Evolutionary conservation across 176 grass and related monocot species (phyloP).

Genomic region (Rhipidocladum racemiflorum): DNA sequence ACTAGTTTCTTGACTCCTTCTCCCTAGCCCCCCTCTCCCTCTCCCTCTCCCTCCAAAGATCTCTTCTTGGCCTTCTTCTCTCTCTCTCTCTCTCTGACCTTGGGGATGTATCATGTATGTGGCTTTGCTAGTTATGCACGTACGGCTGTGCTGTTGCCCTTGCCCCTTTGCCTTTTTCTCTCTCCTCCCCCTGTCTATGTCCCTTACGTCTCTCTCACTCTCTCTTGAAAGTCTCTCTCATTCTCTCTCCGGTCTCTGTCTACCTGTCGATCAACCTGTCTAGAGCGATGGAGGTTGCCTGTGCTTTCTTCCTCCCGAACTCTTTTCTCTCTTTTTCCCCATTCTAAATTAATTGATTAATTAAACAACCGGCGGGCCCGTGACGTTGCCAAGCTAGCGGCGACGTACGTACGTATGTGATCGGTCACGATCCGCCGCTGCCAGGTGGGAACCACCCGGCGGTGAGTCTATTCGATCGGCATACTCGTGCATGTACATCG

Average conservation of each 20-base stretch:
- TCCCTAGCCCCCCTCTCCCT: not conserved
- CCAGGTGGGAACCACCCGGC: not conserved
- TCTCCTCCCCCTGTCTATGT: not conserved
- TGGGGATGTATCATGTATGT: too few relatives aligned
- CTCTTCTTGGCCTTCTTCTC: not conserved
- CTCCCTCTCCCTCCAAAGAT: not conserved
- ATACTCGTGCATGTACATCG: too few relatives aligned
- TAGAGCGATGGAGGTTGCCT: not conserved
- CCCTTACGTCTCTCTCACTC: not conserved
- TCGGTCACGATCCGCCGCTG: not conserved
- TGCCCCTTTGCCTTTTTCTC: not conserved
- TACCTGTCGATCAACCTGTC: not conserved
- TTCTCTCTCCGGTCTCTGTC: not conserved
- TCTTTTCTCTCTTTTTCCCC: not conserved
- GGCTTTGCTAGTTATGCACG: not conserved
- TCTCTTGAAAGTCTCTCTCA: too few relatives aligned
- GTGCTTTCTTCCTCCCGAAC: not conserved
- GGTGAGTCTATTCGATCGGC: too few relatives aligned
- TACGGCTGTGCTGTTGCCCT: slow-evolving; percentile 4
- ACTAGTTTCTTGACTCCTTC: not conserved
- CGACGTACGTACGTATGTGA: not conserved
- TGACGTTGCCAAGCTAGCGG: not conserved
- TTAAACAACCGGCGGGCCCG: not conserved
- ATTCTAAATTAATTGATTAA: not conserved
- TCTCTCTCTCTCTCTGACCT: too few relatives aligned